These are phyloP conservation scores for Metschnikowia henanensis DNA, from an alignment of 805 yeast species.

Conservation along the genomic window DNA sequence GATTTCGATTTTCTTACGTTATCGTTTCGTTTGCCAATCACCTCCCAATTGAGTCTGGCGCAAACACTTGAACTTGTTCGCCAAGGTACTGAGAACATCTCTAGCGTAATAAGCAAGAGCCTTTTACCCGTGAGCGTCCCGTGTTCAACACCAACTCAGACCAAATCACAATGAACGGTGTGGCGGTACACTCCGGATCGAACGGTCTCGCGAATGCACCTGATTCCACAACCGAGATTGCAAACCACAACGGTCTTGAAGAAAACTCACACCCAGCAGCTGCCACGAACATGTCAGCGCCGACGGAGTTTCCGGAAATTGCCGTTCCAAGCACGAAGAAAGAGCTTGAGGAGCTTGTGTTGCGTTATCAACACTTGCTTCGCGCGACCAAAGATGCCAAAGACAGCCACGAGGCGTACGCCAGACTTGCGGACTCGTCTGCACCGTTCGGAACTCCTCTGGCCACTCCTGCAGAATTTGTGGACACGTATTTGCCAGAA, in stretches of 20 bases:
- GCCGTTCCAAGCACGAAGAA: conserved; percentile 15
- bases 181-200: conserved; percentile 3
- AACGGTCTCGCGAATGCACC: conserved; percentile 5
- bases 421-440: conserved; percentile 5
- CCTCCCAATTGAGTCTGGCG: too few species aligned
- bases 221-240: neutral
- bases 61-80: too few species aligned
- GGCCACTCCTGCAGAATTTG: conserved; percentile 12
- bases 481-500: conserved; percentile 26
- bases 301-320: conserved; percentile 2
- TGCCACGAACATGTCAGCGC: neutral
- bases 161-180: conserved; percentile 4
- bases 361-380: conserved; percentile 20
- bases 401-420: conserved; percentile 20
- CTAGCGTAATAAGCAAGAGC: too few species aligned
- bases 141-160: too few species aligned
- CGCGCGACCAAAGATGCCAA: conserved; percentile 20
- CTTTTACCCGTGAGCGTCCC: too few species aligned
- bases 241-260: neutral
- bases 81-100: too few species aligned
- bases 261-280: neutral
- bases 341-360: conserved; percentile 17
- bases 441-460: neutral
- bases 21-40: too few species aligned
- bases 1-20: too few species aligned